These are phyloP conservation scores for Platanus orientalis DNA, from an alignment of 164 flowering plant species.

Conservation along the genomic window DNA sequence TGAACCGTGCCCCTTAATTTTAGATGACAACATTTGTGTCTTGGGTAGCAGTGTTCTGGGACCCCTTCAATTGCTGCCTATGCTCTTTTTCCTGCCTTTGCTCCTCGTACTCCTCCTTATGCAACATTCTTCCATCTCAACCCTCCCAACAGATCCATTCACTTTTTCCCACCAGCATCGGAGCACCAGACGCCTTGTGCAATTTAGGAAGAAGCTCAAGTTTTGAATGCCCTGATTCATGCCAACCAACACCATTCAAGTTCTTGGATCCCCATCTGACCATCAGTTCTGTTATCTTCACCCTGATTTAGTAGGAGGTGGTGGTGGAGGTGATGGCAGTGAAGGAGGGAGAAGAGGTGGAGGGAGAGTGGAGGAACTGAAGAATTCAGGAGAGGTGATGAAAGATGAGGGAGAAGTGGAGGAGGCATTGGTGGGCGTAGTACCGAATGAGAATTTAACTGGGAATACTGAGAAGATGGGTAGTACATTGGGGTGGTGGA, in stretches of 20 bases:
- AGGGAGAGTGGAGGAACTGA: slow-evolving; percentile 53
- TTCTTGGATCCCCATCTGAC: slow-evolving; percentile 22
- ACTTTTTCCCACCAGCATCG: slow-evolving; percentile 20
- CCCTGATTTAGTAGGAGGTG: slow-evolving; percentile 27
- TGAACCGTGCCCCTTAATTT: slow-evolving; percentile 56
- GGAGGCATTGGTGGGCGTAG: slow-evolving; percentile 32
- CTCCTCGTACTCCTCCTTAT: slow-evolving; percentile 91
- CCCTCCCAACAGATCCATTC: slow-evolving; percentile 49
- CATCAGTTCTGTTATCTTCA: slow-evolving; percentile 28
- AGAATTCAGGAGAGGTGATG: slow-evolving; percentile 52
- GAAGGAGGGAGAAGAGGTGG: slow-evolving; percentile 32
- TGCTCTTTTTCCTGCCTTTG: slow-evolving; percentile 76
- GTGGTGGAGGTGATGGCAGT: slow-evolving; percentile 49
- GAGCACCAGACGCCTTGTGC: slow-evolving; percentile 35
- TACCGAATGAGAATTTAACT: slow-evolving; percentile 31
- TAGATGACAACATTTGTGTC: slow-evolving; percentile 55
- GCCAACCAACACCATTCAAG: slow-evolving; percentile 22
- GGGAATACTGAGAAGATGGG: slow-evolving; percentile 49
- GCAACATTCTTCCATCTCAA: slow-evolving; percentile 83
- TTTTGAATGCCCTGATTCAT: slow-evolving; percentile 31
- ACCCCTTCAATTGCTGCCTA: slow-evolving; percentile 58
- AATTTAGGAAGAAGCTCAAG: slow-evolving; percentile 30
- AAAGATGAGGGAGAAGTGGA: slow-evolving; percentile 44
- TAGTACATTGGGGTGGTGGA: slow-evolving; percentile 42
- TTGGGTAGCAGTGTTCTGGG: slow-evolving; percentile 62